phyloP scores from a whole-genome alignment of 495 filamentous ascomycete species.

The Penicillium egyptiacum region DNA sequence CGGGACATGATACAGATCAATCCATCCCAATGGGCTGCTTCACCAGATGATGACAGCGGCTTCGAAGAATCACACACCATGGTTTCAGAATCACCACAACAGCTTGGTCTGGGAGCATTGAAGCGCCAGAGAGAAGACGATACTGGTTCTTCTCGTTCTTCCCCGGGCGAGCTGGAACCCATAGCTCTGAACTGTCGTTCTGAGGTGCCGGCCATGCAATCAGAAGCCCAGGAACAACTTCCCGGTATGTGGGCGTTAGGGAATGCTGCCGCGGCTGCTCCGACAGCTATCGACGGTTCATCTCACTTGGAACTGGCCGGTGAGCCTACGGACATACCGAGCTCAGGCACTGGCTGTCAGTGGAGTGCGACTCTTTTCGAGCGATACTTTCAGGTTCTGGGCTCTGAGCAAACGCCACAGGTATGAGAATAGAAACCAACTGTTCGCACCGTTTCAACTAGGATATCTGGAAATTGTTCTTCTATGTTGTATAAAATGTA shows the following conservation, averaged over 20 bases:
- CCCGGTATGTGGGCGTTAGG: neutral
- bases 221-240: neutral
- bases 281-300: neutral
- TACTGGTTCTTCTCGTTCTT: neutral
- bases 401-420: slow-evolving; percentile 2
- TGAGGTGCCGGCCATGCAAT: neutral
- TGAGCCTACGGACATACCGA: slow-evolving; percentile 14
- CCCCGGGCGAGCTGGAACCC: neutral
- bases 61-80: neutral
- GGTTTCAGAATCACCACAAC: neutral
- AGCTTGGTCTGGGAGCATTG: neutral
- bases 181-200: neutral
- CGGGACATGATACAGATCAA: neutral
- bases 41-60: neutral
- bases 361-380: slow-evolving; percentile 23
- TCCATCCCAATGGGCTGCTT: neutral
- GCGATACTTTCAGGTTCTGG: slow-evolving; percentile 15
- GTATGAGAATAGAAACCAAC: neutral
- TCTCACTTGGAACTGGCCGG: neutral
- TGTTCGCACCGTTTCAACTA: neutral
- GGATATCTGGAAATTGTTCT: neutral
- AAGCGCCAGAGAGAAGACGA: neutral
- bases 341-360: slow-evolving; percentile 21
- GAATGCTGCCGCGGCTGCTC: neutral
- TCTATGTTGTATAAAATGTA: neutral